Percentiles rank a stretch among this genome's conserved stretches.
phyloP scores from a whole-genome alignment of 768 basidiomycete species.

The Suillus paluster region DNA sequence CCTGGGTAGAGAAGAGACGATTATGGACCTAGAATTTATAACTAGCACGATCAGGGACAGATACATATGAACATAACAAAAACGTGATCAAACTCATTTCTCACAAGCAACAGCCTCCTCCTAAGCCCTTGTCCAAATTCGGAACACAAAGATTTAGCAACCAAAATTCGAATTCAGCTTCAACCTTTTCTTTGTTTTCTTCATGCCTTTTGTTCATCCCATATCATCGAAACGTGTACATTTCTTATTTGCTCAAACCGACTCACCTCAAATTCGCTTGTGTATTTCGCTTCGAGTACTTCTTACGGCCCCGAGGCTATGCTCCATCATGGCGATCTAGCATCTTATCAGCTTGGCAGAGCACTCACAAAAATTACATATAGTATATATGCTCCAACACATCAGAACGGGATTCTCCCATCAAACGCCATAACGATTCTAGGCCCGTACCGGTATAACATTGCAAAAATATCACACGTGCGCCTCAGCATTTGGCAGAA shows the following conservation, averaged over 20 bases:
- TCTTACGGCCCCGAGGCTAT: not conserved
- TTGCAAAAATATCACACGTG: not conserved
- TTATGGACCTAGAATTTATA: conserved; percentile 8
- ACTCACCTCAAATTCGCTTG: no score
- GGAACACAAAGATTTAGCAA: conserved; percentile 20
- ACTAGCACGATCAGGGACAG: not conserved
- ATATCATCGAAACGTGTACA: not conserved
- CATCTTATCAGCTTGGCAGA: not conserved
- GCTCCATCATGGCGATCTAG: not conserved
- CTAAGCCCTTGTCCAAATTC: not conserved
- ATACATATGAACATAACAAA: not conserved
- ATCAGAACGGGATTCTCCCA: not conserved
- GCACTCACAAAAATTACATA: not conserved
- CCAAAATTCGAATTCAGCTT: no score
- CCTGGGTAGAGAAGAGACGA: not conserved
- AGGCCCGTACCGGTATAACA: not conserved
- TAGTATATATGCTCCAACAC: not conserved
- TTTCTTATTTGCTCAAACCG: not conserved
- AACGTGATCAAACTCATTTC: not conserved
- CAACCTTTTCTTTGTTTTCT: conserved; percentile 21
- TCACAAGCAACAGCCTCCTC: conserved; percentile 5
- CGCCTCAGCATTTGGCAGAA: not conserved
- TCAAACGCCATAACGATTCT: not conserved
- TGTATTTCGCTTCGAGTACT: no score
- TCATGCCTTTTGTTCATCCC: conserved; percentile 14